phyloP scores from a whole-genome alignment of 345 rosid genomes.

The Lepidium africanum region DNA sequence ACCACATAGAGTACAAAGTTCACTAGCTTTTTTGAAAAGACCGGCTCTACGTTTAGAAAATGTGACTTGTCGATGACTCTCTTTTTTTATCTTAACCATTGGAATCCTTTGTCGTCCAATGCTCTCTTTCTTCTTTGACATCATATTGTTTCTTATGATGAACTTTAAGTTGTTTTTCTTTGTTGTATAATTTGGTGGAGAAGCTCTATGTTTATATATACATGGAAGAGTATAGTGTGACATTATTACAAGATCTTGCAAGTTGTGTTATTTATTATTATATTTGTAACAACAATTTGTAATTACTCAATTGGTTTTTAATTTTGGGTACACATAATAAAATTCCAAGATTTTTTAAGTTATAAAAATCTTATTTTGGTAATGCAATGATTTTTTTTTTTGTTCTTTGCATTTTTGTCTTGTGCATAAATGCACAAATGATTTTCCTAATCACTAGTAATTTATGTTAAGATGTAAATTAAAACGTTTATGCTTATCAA shows the following conservation, averaged over 20 bases:
- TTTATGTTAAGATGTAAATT: neutral
- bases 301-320: neutral
- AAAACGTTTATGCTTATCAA: too few species aligned
- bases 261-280: slow-evolving; percentile 1
- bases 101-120: slow-evolving; percentile 16
- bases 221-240: neutral
- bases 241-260: slow-evolving; percentile 12
- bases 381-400: neutral
- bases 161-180: neutral
- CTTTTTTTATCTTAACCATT: slow-evolving; percentile 15
- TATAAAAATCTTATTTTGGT: neutral
- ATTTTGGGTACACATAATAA: neutral
- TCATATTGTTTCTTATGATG: neutral
- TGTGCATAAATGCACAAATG: neutral
- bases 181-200: neutral
- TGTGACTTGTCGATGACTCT: slow-evolving; percentile 17
- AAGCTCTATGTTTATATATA: neutral
- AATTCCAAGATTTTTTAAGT: slow-evolving; percentile 11
- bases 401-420: neutral
- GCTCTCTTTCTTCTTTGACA: slow-evolving; percentile 17
- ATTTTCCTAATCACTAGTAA: neutral
- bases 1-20: slow-evolving; percentile 7
- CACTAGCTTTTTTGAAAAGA: slow-evolving; percentile 22
- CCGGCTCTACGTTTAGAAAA: slow-evolving; percentile 18
- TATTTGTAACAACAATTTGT: slow-evolving; percentile 18